Conservation (phyloP, 345 rosid genomes). For the Fremontodendron californicum region DNA sequence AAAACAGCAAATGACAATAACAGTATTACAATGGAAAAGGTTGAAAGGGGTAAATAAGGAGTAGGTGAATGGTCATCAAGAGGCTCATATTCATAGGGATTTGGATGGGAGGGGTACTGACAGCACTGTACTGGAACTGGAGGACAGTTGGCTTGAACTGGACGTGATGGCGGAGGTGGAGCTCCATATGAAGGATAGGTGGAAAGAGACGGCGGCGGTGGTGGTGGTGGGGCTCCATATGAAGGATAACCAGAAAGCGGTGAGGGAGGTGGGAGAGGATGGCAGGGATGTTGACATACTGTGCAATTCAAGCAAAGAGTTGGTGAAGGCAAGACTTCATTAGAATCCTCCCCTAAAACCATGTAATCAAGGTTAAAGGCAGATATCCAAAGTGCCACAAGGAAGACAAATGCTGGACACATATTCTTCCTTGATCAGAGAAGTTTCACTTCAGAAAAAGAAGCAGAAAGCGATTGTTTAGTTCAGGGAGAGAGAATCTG, state of each 20-base stretch:
- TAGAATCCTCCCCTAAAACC: constrained; percentile 21
- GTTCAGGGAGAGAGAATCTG: background rate
- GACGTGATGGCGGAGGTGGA: constrained; percentile 13
- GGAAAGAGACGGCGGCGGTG: constrained; percentile 11
- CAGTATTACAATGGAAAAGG: constrained; percentile 15
- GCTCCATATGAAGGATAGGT: constrained; percentile 8
- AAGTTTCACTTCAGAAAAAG: background rate
- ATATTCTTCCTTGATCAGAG: constrained; percentile 7
- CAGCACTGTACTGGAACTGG: constrained; percentile 32
- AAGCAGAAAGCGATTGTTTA: background rate
- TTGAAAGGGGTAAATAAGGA: background rate
- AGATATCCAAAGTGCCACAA: constrained; percentile 19
- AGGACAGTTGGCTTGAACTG: constrained; percentile 26
- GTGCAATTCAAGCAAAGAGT: constrained; percentile 23
- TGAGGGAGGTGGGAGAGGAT: constrained; percentile 26
- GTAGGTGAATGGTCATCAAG: constrained; percentile 7
- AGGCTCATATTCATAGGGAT: constrained; percentile 16
- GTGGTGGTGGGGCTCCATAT: constrained; percentile 28
- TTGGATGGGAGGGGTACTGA: constrained; percentile 19
- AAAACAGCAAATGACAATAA: constrained; percentile 12
- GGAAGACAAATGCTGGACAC: constrained; percentile 14
- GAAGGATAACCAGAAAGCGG: constrained; percentile 16
- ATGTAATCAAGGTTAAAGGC: constrained; percentile 12
- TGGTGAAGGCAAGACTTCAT: constrained; percentile 17
- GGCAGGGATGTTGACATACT: constrained; percentile 32